Conservation (phyloP, 2,329 filamentous ascomycete genomes). For the Cercospora sesami region DNA sequence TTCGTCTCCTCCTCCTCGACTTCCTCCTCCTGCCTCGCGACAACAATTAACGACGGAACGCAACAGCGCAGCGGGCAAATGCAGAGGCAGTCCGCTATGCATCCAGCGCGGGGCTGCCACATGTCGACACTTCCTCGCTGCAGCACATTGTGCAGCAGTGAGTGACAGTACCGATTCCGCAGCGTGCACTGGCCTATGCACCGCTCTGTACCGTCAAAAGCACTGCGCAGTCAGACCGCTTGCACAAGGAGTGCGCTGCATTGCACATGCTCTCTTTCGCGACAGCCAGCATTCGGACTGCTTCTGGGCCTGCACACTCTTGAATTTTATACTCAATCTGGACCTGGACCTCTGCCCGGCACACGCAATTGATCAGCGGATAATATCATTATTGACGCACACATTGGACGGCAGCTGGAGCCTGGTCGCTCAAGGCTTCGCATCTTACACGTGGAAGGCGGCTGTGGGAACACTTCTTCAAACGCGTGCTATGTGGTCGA, state of each 20-base stretch:
- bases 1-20: neutral
- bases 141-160: neutral
- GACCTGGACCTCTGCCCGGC: neutral
- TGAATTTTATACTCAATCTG: neutral
- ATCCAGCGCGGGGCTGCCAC: neutral
- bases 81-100: neutral
- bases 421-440: neutral
- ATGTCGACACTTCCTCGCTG: neutral
- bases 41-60: neutral
- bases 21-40: neutral
- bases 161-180: neutral
- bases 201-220: neutral
- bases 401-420: neutral
- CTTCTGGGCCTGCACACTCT: neutral
- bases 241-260: neutral
- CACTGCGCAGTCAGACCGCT: neutral
- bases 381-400: neutral
- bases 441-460: neutral
- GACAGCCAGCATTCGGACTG: neutral
- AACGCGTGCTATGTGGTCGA: neutral
- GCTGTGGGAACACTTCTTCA: neutral
- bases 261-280: neutral
- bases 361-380: neutral
- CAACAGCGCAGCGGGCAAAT: neutral
- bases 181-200: neutral